phyloP scores from a whole-genome alignment of 2,329 filamentous ascomycete species.

The Huntiella abstrusa region DNA sequence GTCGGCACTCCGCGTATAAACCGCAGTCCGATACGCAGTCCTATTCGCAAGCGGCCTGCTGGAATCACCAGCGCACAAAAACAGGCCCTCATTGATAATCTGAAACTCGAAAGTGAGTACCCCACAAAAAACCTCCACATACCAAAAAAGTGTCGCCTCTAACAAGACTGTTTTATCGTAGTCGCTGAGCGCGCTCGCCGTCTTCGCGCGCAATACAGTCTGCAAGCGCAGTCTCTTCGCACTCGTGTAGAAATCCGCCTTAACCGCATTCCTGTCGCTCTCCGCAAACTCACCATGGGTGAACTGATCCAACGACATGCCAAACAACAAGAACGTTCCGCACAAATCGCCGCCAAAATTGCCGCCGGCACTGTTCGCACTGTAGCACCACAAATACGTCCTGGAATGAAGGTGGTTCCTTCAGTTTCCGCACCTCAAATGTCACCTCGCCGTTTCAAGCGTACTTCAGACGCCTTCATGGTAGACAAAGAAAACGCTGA shows the following conservation, averaged over 20 bases:
- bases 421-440: conserved; percentile 4
- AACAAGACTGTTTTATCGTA: conserved; percentile 18
- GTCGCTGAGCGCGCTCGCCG: conserved; percentile 78
- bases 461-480: conserved; percentile 41
- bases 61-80: conserved; percentile 56
- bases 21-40: conserved; percentile 25
- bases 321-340: conserved; percentile 23
- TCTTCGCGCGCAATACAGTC: conserved; percentile 70
- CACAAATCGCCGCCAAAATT: conserved; percentile 10
- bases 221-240: conserved; percentile 70
- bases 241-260: conserved; percentile 82
- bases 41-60: conserved; percentile 40
- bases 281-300: conserved; percentile 65
- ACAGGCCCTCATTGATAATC: conserved; percentile 70
- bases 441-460: conserved; percentile 10
- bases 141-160: background rate
- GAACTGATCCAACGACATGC: conserved; percentile 45
- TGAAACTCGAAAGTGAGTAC: conserved; percentile 66
- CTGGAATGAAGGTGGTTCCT: conserved; percentile 11
- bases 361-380: conserved; percentile 18
- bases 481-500: conserved; percentile 56
- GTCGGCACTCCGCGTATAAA: conserved; percentile 22
- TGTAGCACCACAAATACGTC: conserved; percentile 14
- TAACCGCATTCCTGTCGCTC: conserved; percentile 67
- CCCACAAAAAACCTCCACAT: background rate